phyloP scores from a whole-genome alignment of 805 yeast species.

The Novakomyces olei region DNA sequence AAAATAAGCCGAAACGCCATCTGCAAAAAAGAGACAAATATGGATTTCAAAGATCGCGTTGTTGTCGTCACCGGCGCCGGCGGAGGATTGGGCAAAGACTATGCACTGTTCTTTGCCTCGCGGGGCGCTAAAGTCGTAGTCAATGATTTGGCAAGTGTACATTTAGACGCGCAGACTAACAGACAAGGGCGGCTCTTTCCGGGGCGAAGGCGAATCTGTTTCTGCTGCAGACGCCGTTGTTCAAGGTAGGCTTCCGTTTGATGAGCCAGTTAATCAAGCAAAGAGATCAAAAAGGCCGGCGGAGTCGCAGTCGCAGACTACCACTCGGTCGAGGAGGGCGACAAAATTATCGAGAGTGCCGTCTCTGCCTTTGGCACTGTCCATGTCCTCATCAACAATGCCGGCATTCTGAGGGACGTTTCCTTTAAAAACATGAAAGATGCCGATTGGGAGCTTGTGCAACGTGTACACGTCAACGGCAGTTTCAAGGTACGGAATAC shows the following conservation, averaged over 20 bases:
- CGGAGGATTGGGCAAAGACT: slow-evolving; percentile 81
- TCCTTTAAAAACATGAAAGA: slow-evolving; percentile 70
- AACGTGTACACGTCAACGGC: slow-evolving; percentile 78
- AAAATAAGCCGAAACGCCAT: not conserved
- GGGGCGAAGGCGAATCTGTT: slow-evolving; percentile 29
- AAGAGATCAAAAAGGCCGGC: slow-evolving; percentile 48
- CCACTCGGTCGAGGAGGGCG: slow-evolving; percentile 75
- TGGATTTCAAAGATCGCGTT: slow-evolving; percentile 59
- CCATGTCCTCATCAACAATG: slow-evolving; percentile 76
- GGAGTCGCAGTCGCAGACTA: slow-evolving; percentile 86
- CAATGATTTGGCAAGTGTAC: slow-evolving; percentile 82
- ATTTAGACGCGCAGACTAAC: too few relatives aligned
- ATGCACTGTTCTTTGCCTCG: slow-evolving; percentile 67
- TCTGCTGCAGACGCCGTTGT: not conserved
- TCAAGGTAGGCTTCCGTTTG: too few relatives aligned
- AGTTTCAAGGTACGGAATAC: too few relatives aligned
- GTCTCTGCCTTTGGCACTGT: slow-evolving; percentile 70
- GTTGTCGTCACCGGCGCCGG: slow-evolving; percentile 93
- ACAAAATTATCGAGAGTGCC: slow-evolving; percentile 65
- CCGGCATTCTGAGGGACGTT: slow-evolving; percentile 80
- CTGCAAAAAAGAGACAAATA: too few relatives aligned
- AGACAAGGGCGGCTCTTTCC: slow-evolving; percentile 64
- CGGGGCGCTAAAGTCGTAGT: slow-evolving; percentile 92
- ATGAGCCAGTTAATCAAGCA: too few relatives aligned
- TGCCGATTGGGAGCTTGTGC: slow-evolving; percentile 53